These are phyloP conservation scores for Saccharomyces pastorianus DNA, from an alignment of 1,139 yeast genomes.

Conservation along the genomic window DNA sequence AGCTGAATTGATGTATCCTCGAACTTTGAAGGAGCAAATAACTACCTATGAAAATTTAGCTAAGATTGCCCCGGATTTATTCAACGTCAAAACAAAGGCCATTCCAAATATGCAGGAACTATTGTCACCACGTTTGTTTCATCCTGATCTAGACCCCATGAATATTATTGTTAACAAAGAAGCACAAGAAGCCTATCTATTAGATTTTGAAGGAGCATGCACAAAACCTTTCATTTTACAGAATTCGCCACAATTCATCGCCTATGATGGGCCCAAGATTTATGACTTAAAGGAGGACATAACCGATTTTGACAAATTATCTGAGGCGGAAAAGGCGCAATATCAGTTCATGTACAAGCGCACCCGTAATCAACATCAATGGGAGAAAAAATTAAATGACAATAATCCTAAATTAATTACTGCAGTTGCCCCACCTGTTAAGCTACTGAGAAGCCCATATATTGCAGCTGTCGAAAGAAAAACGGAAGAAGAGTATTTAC, in stretches of 20 bases:
- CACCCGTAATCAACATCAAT: slow-evolving; percentile 83
- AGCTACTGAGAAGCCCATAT: slow-evolving; percentile 59
- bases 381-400: slow-evolving; percentile 71
- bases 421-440: slow-evolving; percentile 70
- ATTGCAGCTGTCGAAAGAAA: slow-evolving; percentile 58
- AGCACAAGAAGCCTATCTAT: slow-evolving; percentile 38
- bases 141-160: slow-evolving; percentile 87
- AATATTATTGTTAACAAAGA: slow-evolving; percentile 54
- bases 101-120: slow-evolving; percentile 54
- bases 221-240: slow-evolving; percentile 76
- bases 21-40: slow-evolving; percentile 42
- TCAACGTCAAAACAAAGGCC: slow-evolving; percentile 43
- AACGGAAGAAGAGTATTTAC: slow-evolving; percentile 52
- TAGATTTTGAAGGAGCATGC: slow-evolving; percentile 75
- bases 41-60: slow-evolving; percentile 53
- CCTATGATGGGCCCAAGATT: slow-evolving; percentile 81
- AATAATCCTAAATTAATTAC: slow-evolving; percentile 59
- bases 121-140: slow-evolving; percentile 62
- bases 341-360: slow-evolving; percentile 78
- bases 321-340: slow-evolving; percentile 67
- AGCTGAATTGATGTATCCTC: slow-evolving; percentile 35
- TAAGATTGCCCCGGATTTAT: slow-evolving; percentile 46
- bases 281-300: slow-evolving; percentile 68
- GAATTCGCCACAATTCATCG: slow-evolving; percentile 72
- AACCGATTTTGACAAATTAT: slow-evolving; percentile 57